These are phyloP conservation scores for Trichocladium uniseriatum DNA, from an alignment of 495 filamentous ascomycete genomes.

Conservation along the genomic window DNA sequence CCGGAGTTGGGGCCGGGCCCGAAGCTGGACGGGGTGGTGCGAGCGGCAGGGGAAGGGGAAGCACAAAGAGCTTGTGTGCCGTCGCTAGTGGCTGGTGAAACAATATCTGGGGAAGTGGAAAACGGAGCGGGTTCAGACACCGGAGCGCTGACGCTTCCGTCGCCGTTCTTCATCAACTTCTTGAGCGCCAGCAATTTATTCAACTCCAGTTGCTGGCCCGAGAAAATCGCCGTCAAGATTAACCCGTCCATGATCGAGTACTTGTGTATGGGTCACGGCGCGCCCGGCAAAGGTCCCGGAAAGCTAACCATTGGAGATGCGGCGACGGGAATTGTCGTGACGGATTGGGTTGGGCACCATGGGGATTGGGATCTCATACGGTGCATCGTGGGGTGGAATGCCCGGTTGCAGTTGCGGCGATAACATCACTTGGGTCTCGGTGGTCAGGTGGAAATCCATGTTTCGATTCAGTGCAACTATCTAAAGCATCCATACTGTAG, in stretches of 20 bases:
- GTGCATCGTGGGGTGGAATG: slow-evolving; percentile 87
- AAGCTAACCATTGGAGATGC: slow-evolving; percentile 54
- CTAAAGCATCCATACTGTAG: background rate
- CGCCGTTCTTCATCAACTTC: slow-evolving; percentile 85
- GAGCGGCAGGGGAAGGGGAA: too few relatives aligned
- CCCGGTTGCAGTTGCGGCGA: slow-evolving; percentile 49
- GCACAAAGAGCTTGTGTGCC: too few relatives aligned
- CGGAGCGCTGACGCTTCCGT: slow-evolving; percentile 15
- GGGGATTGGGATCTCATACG: slow-evolving; percentile 92
- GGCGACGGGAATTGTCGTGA: slow-evolving; percentile 83
- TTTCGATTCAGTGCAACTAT: background rate
- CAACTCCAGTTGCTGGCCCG: slow-evolving; percentile 84
- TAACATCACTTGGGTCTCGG: slow-evolving; percentile 9
- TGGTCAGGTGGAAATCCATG: background rate
- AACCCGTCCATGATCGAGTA: slow-evolving; percentile 84
- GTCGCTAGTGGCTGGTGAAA: too few relatives aligned
- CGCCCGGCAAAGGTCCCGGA: slow-evolving; percentile 33
- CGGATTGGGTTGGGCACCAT: slow-evolving; percentile 81
- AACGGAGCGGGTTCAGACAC: too few relatives aligned
- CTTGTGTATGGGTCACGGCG: slow-evolving; percentile 60
- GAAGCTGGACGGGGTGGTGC: slow-evolving; percentile 1
- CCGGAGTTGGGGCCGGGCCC: background rate
- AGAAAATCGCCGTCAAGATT: slow-evolving; percentile 80
- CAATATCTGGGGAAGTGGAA: too few relatives aligned
- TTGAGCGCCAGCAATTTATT: slow-evolving; percentile 88